These are phyloP conservation scores for Kalmanozyma brasiliensis DNA, from an alignment of 1,284 basidiomycete genomes.

Conservation along the genomic window DNA sequence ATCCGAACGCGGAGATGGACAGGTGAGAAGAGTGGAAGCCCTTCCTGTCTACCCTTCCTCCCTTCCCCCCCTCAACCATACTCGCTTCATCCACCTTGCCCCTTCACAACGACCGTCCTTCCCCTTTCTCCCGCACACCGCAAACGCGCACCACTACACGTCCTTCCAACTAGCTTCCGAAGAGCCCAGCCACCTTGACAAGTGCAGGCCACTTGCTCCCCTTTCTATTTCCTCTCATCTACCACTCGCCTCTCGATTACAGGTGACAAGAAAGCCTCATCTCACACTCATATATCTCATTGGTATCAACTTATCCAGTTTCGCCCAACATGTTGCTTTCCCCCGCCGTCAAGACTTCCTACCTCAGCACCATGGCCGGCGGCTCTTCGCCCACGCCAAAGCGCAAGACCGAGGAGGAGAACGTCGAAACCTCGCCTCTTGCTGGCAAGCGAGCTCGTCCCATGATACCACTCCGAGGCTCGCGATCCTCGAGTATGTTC, in stretches of 20 bases:
- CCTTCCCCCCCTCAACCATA: slow-evolving; percentile 16
- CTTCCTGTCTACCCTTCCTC: slow-evolving; percentile 11
- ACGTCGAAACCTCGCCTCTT: slow-evolving; percentile 29
- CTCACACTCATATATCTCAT: no score
- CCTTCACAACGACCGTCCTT: neutral
- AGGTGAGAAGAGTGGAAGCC: neutral
- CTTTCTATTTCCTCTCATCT: neutral
- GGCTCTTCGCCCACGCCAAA: slow-evolving; percentile 36
- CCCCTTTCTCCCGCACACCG: no score
- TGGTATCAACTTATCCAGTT: no score
- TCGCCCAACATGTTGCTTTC: slow-evolving; percentile 38
- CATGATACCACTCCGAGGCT: slow-evolving; percentile 35
- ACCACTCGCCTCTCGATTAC: neutral
- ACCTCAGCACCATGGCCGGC: slow-evolving; percentile 48
- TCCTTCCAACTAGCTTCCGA: neutral
- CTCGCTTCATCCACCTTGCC: neutral
- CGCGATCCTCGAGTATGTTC: slow-evolving; percentile 23
- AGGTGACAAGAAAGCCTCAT: neutral
- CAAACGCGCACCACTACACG: no score
- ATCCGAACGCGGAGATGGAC: slow-evolving; percentile 14
- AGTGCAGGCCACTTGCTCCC: slow-evolving; percentile 12
- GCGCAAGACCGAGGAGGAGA: slow-evolving; percentile 41
- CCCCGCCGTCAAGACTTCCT: slow-evolving; percentile 49
- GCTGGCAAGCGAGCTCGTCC: slow-evolving; percentile 45
- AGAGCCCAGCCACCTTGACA: neutral